These are phyloP conservation scores for Physcomitrellopsis africana DNA, from an alignment of 225 moss, liverwort and hornwort genomes.

Conservation along the genomic window DNA sequence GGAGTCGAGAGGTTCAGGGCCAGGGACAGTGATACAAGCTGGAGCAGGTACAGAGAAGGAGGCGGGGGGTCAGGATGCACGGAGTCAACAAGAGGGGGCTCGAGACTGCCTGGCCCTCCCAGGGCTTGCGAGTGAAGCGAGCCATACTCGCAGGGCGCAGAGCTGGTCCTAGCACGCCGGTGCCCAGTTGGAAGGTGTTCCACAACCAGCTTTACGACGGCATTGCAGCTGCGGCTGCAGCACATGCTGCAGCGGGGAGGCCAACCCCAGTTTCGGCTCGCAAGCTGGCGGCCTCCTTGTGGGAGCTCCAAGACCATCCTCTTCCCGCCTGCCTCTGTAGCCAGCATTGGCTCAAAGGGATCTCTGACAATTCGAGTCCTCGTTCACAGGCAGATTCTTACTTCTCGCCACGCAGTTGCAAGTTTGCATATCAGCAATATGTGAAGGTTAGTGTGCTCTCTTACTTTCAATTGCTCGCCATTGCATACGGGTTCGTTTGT, in stretches of 20 bases:
- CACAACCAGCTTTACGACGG: constrained; percentile 93
- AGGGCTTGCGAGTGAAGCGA: constrained; percentile 79
- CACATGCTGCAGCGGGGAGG: constrained; percentile 68
- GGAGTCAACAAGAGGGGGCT: constrained; percentile 55
- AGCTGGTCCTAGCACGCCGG: constrained; percentile 88
- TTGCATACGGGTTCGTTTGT: not conserved
- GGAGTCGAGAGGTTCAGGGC: not conserved
- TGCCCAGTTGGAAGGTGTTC: constrained; percentile 97
- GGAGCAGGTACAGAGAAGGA: constrained; percentile 35
- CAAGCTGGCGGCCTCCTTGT: constrained; percentile 89
- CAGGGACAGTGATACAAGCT: constrained; percentile 29
- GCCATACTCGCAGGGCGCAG: constrained; percentile 70
- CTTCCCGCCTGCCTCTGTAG: constrained; percentile 61
- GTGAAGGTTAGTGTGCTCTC: constrained; percentile 46
- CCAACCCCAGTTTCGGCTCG: constrained; percentile 80
- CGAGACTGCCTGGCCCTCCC: constrained; percentile 66
- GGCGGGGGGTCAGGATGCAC: constrained; percentile 42
- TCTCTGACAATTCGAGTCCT: constrained; percentile 75
- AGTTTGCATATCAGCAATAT: constrained; percentile 54
- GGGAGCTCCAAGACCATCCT: constrained; percentile 96
- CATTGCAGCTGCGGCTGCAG: constrained; percentile 91
- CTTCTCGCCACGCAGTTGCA: constrained; percentile 63
- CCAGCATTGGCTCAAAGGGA: constrained; percentile 59
- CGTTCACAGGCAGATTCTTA: constrained; percentile 69
- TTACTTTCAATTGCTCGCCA: not conserved